Evolutionary conservation across 2,329 filamentous ascomycete species (phyloP).

Genomic region (Sporothrix pseudoabietina): DNA sequence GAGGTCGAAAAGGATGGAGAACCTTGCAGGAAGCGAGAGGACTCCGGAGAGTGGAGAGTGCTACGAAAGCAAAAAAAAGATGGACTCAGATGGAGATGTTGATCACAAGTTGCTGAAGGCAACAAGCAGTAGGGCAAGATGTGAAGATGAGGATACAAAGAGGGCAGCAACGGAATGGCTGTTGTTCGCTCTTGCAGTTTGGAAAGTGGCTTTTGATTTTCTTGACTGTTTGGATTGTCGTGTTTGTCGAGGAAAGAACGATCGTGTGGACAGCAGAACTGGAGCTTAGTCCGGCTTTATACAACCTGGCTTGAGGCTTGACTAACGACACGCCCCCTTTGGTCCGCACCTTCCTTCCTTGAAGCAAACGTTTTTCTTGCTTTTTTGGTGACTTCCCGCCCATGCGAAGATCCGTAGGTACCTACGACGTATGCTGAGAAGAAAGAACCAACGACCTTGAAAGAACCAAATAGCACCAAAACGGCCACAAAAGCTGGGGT

Average conservation of each 20-base stretch:
- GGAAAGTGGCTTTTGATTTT: background rate
- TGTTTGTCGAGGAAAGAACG: background rate
- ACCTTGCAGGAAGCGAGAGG: background rate
- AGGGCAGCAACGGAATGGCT: slow-evolving; percentile 1
- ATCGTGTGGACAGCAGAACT: slow-evolving; percentile 1
- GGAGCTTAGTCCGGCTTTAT: slow-evolving; percentile 30
- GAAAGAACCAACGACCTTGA: background rate
- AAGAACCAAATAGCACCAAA: background rate
- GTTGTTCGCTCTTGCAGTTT: slow-evolving; percentile 18
- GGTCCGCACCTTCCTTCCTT: background rate
- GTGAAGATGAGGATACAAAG: slow-evolving; percentile 8
- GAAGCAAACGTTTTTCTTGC: slow-evolving; percentile 1
- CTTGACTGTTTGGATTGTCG: background rate
- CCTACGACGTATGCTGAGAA: background rate
- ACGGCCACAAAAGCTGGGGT: slow-evolving; percentile 30
- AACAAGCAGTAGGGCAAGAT: background rate
- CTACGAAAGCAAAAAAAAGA: background rate
- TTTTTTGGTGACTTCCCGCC: slow-evolving; percentile 1
- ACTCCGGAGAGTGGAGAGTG: background rate
- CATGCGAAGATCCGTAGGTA: slow-evolving; percentile 8
- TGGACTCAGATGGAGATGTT: background rate
- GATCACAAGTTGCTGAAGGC: slow-evolving; percentile 7
- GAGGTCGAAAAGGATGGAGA: slow-evolving; percentile 5
- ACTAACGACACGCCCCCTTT: slow-evolving; percentile 26
- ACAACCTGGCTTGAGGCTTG: slow-evolving; percentile 19